Percentiles rank a stretch among this genome's conserved stretches.
Evolutionary conservation across 805 yeast species (phyloP).

Genomic region (baker's yeast (Saccharomyces cerevisiae)): DNA sequence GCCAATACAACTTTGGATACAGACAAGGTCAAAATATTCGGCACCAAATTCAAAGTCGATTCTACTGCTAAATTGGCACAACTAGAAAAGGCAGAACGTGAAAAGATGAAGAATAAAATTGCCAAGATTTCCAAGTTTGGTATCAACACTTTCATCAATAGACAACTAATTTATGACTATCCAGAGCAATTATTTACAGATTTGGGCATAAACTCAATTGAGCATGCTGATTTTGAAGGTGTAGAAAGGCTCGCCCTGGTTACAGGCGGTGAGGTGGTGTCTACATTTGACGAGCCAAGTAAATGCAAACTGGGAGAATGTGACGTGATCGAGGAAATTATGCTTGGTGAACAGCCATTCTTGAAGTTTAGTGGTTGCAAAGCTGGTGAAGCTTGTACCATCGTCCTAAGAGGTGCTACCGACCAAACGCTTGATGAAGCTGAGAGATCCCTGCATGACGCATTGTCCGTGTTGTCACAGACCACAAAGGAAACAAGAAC

Average conservation of each 20-base stretch:
- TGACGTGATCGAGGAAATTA: slow-evolving; percentile 80
- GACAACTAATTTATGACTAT: slow-evolving; percentile 95
- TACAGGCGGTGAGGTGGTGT: slow-evolving; percentile 96
- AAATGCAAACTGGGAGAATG: slow-evolving; percentile 80
- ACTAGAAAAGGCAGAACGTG: slow-evolving; percentile 87
- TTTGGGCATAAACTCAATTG: slow-evolving; percentile 79
- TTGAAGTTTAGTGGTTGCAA: slow-evolving; percentile 92
- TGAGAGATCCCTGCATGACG: slow-evolving; percentile 94
- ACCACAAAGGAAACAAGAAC: slow-evolving; percentile 90
- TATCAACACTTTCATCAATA: slow-evolving; percentile 83
- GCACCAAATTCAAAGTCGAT: slow-evolving; percentile 95
- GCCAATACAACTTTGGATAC: slow-evolving; percentile 97
- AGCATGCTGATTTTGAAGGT: slow-evolving; percentile 98
- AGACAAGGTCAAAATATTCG: slow-evolving; percentile 93
- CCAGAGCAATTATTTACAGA: slow-evolving; percentile 94
- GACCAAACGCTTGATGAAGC: slow-evolving; percentile 95
- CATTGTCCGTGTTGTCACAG: slow-evolving; percentile 88
- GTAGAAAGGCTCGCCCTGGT: slow-evolving; percentile 92
- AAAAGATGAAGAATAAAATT: slow-evolving; percentile 84
- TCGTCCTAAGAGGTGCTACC: slow-evolving; percentile 94
- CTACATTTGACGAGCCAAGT: slow-evolving; percentile 91
- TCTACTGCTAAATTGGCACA: slow-evolving; percentile 91
- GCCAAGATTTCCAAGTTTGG: slow-evolving; percentile 82
- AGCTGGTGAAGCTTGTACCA: slow-evolving; percentile 92
- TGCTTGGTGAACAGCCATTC: slow-evolving; percentile 88